phyloP scores from a whole-genome alignment of 2,329 filamentous ascomycete genomes.

The Aspergillus brunneoviolaceus region DNA sequence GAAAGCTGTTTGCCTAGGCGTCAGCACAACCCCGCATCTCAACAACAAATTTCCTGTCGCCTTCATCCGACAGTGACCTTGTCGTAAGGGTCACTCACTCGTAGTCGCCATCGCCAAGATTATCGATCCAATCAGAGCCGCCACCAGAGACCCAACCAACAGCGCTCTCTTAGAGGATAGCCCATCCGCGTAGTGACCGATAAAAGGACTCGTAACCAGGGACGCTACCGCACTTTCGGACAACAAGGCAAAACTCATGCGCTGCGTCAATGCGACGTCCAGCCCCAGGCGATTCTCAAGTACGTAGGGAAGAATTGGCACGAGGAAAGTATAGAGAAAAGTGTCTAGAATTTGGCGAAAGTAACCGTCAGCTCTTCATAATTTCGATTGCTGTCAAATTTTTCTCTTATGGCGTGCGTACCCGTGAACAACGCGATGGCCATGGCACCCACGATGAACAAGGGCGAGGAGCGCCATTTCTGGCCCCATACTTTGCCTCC shows the following conservation, averaged over 20 bases:
- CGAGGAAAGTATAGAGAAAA: constrained; percentile 32
- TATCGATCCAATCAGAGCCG: constrained; percentile 23
- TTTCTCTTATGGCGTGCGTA: background rate
- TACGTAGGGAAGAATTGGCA: constrained; percentile 32
- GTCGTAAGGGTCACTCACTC: constrained; percentile 15
- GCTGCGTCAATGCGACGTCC: constrained; percentile 24
- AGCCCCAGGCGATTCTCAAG: constrained; percentile 28
- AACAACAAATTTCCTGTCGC: background rate
- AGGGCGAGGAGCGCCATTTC: constrained; percentile 24
- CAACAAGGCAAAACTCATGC: constrained; percentile 26
- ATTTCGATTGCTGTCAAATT: too few species aligned
- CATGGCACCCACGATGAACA: constrained; percentile 25
- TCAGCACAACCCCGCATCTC: background rate
- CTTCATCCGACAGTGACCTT: background rate
- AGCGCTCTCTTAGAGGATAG: constrained; percentile 20
- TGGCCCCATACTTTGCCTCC: constrained; percentile 16
- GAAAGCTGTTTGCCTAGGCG: background rate
- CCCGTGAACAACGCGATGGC: constrained; percentile 26
- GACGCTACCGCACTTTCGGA: constrained; percentile 26
- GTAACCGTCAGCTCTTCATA: background rate
- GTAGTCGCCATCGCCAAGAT: constrained; percentile 23
- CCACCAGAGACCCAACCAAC: constrained; percentile 22
- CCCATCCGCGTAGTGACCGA: constrained; percentile 25
- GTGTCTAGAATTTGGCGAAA: constrained; percentile 19
- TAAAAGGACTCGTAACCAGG: constrained; percentile 23